Conservation (phyloP, 202 grass and related monocot genomes). For the Miscanthus sacchariflorus region DNA sequence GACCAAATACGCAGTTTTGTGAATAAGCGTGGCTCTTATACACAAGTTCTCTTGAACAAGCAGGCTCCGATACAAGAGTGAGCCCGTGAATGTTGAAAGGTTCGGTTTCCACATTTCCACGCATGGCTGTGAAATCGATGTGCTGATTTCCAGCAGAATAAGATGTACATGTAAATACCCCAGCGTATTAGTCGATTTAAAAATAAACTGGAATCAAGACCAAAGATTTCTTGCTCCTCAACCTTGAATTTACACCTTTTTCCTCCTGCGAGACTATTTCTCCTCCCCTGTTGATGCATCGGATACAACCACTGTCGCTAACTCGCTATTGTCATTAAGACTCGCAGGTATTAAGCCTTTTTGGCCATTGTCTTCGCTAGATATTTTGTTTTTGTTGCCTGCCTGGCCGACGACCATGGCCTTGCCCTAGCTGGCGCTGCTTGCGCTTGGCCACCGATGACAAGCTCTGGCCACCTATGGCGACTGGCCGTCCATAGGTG, state of each 20-base stretch:
- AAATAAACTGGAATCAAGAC: conserved; percentile 26
- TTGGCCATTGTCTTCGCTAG: no score
- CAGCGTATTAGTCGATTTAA: neutral
- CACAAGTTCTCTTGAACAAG: conserved; percentile 21
- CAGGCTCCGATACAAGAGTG: conserved; percentile 16
- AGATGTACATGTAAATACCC: conserved; percentile 34
- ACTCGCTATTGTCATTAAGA: no score
- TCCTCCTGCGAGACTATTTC: no score
- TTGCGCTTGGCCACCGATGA: no score
- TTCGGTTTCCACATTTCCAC: conserved; percentile 14
- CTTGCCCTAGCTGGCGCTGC: no score
- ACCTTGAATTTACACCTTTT: neutral
- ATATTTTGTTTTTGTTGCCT: no score
- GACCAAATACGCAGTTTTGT: conserved; percentile 10
- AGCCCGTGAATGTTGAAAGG: conserved; percentile 23
- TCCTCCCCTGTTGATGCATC: no score
- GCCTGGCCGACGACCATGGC: no score
- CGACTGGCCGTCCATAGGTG: no score
- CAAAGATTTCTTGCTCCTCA: neutral
- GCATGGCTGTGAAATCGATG: neutral
- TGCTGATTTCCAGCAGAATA: conserved; percentile 40
- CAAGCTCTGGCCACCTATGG: no score
- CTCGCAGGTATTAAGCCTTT: no score
- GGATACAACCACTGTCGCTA: no score
- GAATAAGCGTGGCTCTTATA: conserved; percentile 42